A percentile compares a stretch with the other conserved stretches of the same genome.
These are phyloP conservation scores for Podaxis mareebaensis DNA, from an alignment of 768 basidiomycete genomes.

Conservation along the genomic window DNA sequence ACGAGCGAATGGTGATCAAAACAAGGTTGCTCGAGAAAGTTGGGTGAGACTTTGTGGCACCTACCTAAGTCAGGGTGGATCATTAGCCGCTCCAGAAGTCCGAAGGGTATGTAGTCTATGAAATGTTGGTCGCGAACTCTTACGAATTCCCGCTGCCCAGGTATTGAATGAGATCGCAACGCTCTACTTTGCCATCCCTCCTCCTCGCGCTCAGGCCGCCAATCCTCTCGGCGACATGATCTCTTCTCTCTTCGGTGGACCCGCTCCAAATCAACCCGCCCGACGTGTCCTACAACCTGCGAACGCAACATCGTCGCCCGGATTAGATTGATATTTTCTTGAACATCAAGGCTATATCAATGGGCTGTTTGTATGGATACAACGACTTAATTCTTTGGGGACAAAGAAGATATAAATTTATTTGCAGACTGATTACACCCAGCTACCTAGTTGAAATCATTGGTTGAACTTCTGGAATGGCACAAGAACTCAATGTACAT, in stretches of 20 bases:
- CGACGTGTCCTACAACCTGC: slow-evolving; percentile 50
- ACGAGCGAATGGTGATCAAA: slow-evolving; percentile 78
- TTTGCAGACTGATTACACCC: background rate
- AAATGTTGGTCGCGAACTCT: background rate
- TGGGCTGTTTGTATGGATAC: background rate
- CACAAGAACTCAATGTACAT: background rate
- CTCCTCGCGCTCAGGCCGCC: slow-evolving; percentile 63
- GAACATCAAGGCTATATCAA: background rate
- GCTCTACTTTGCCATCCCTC: slow-evolving; percentile 87
- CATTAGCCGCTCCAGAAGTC: slow-evolving; percentile 35
- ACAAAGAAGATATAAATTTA: background rate
- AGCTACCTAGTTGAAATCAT: background rate
- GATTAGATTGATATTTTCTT: slow-evolving; percentile 41
- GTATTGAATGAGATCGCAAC: slow-evolving; percentile 66
- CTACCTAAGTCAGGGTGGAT: slow-evolving; percentile 72
- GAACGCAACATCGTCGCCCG: slow-evolving; percentile 30
- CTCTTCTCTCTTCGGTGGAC: slow-evolving; percentile 85
- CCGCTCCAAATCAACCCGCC: slow-evolving; percentile 36
- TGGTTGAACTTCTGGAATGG: background rate
- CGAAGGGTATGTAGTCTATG: background rate
- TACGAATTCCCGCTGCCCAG: slow-evolving; percentile 35
- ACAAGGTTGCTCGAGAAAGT: slow-evolving; percentile 71
- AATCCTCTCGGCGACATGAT: slow-evolving; percentile 91
- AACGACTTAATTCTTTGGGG: background rate
- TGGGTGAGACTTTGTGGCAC: slow-evolving; percentile 87